Conservation (phyloP, 345 rosid genomes). For the Kandelia obovata region DNA sequence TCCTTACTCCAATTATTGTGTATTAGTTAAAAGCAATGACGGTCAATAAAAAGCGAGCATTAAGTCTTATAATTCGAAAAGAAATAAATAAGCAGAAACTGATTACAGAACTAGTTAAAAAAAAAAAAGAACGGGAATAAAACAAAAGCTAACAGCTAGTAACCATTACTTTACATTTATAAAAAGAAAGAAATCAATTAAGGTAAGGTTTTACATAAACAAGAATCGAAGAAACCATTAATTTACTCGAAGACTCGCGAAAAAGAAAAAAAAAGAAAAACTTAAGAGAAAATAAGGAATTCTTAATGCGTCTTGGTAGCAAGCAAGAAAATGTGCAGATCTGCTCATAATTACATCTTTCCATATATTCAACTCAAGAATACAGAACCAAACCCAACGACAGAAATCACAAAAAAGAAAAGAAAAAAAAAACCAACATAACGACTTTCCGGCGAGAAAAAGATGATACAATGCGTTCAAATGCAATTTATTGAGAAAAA, state of each 20-base stretch:
- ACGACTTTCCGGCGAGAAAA: not conserved
- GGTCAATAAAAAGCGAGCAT: slow-evolving; percentile 33
- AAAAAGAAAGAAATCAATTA: not conserved
- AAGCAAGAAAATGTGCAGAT: not conserved
- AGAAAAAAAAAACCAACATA: not conserved
- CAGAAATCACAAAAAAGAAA: not conserved
- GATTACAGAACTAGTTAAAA: slow-evolving; percentile 1
- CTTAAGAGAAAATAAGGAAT: not conserved
- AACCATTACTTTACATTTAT: not conserved
- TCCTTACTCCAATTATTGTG: slow-evolving; percentile 51
- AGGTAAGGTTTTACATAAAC: not conserved
- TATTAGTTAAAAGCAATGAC: slow-evolving; percentile 33
- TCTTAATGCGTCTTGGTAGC: not conserved
- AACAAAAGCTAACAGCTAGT: slow-evolving; percentile 24
- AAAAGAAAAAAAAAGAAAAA: not conserved
- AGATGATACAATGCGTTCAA: not conserved
- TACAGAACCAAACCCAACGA: not conserved
- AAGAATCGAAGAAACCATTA: not conserved
- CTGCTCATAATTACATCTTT: slow-evolving; percentile 3
- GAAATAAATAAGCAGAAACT: slow-evolving; percentile 24
- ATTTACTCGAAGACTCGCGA: not conserved
- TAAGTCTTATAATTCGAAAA: slow-evolving; percentile 27
- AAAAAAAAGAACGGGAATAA: not conserved
- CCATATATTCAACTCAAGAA: not conserved
- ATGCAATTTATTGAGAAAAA: not conserved